Conservation (phyloP, 1,139 yeast species). For the Blastobotrys ciferrii region DNA sequence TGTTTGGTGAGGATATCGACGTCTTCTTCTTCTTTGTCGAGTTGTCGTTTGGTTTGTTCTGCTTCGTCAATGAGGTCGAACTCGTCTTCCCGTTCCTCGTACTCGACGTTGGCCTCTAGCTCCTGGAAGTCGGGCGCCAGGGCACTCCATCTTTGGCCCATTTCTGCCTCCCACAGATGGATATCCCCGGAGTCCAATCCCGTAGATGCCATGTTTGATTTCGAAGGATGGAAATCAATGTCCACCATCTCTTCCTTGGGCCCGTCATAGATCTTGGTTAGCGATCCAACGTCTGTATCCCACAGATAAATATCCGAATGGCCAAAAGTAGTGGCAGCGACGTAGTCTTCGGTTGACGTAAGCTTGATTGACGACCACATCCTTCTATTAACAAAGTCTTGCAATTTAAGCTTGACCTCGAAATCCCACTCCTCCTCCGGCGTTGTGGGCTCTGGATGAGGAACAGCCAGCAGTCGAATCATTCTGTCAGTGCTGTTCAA, state of each 20-base stretch:
- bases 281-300: conserved; percentile 87
- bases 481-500: conserved; percentile 81
- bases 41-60: conserved; percentile 55
- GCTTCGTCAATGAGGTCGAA: conserved; percentile 77
- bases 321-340: conserved; percentile 82
- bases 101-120: conserved; percentile 86
- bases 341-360: conserved; percentile 74
- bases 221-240: conserved; percentile 72
- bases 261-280: conserved; percentile 87
- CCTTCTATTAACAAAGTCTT: conserved; percentile 82
- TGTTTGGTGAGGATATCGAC: conserved; percentile 60
- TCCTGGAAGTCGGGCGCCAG: conserved; percentile 96
- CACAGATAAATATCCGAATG: conserved; percentile 88
- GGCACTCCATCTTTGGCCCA: conserved; percentile 96
- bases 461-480: conserved; percentile 64
- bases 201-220: conserved; percentile 79
- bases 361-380: conserved; percentile 87
- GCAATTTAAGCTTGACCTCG: conserved; percentile 77
- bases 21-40: conserved; percentile 65
- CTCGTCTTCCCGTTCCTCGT: conserved; percentile 87
- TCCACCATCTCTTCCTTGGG: conserved; percentile 82
- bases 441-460: conserved; percentile 40
- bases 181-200: conserved; percentile 85
- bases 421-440: conserved; percentile 48
- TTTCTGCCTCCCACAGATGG: conserved; percentile 77